Evolutionary conservation across 169 alveolate genomes (phyloP).

Genomic region (Cryptosporidium xiaoi): DNA sequence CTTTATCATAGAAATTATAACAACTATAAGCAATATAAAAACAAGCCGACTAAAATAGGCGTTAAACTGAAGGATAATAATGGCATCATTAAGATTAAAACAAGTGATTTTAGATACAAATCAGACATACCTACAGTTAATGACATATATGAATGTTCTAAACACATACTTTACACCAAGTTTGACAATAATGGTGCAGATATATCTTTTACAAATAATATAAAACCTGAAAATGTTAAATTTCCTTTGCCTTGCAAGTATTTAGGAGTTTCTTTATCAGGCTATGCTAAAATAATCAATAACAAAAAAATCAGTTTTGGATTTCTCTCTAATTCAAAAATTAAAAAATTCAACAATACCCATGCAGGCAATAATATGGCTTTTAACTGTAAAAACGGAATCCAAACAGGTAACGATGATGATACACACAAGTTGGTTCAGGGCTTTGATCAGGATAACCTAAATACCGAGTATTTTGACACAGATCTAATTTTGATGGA

Average conservation of each 20-base stretch:
- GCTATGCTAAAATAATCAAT: background rate
- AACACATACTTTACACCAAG: slow-evolving; percentile 6
- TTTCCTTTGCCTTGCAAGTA: slow-evolving; percentile 36
- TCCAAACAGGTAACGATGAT: too few species aligned
- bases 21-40: slow-evolving; percentile 7
- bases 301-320: too few species aligned
- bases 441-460: too few species aligned
- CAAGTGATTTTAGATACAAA: slow-evolving; percentile 14
- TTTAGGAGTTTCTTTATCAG: slow-evolving; percentile 31
- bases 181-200: slow-evolving; percentile 1
- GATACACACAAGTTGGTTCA: too few species aligned
- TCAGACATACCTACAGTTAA: slow-evolving; percentile 22
- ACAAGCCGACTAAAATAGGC: slow-evolving; percentile 43
- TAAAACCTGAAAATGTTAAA: background rate
- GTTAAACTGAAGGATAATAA: slow-evolving; percentile 10
- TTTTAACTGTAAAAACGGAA: too few species aligned
- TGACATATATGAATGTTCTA: slow-evolving; percentile 32
- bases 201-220: too few species aligned
- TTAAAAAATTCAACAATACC: too few species aligned
- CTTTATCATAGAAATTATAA: slow-evolving; percentile 23
- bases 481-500: too few species aligned
- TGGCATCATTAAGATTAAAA: slow-evolving; percentile 1
- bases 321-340: too few species aligned
- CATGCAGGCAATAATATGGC: too few species aligned
- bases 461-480: too few species aligned